phyloP scores from a whole-genome alignment of 768 basidiomycete species.

The Holtermannia corniformis region DNA sequence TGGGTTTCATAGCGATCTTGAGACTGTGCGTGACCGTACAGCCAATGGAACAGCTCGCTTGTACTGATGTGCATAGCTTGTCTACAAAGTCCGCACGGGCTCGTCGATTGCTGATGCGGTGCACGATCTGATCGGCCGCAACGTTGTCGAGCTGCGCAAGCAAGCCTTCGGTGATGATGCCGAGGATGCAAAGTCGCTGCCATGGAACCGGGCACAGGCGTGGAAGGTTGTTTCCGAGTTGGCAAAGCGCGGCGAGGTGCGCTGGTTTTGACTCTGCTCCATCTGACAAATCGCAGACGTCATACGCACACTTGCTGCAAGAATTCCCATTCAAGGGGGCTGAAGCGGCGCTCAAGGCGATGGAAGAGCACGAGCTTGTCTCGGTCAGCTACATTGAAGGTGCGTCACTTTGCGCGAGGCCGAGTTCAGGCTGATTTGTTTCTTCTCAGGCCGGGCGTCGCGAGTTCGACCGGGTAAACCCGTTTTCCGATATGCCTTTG shows the following conservation, averaged over 20 bases:
- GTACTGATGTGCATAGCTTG: slow-evolving; percentile 48
- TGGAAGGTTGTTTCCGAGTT: slow-evolving; percentile 73
- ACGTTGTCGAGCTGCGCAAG: slow-evolving; percentile 75
- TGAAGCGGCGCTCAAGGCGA: slow-evolving; percentile 62
- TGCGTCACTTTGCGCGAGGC: slow-evolving; percentile 20
- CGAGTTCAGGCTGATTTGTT: background rate
- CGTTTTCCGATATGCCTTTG: slow-evolving; percentile 74
- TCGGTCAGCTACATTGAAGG: slow-evolving; percentile 67
- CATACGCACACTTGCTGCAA: slow-evolving; percentile 70
- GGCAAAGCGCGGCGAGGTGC: slow-evolving; percentile 50
- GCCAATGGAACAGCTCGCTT: background rate
- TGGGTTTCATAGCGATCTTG: slow-evolving; percentile 17
- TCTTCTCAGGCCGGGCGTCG: slow-evolving; percentile 61
- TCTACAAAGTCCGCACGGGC: slow-evolving; percentile 73
- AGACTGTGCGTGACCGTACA: slow-evolving; percentile 10
- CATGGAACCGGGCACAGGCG: slow-evolving; percentile 79
- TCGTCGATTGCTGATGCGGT: slow-evolving; percentile 67
- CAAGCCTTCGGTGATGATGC: slow-evolving; percentile 84
- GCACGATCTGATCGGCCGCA: slow-evolving; percentile 74
- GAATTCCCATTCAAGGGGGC: slow-evolving; percentile 90
- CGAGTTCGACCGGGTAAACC: slow-evolving; percentile 83
- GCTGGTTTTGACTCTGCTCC: slow-evolving; percentile 5
- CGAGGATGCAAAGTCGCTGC: slow-evolving; percentile 71
- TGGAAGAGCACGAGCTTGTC: slow-evolving; percentile 81
- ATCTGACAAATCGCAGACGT: slow-evolving; percentile 50